Evolutionary conservation across 2,329 filamentous ascomycete species (phyloP).

Genomic region (Sclerotinia subarctica): DNA sequence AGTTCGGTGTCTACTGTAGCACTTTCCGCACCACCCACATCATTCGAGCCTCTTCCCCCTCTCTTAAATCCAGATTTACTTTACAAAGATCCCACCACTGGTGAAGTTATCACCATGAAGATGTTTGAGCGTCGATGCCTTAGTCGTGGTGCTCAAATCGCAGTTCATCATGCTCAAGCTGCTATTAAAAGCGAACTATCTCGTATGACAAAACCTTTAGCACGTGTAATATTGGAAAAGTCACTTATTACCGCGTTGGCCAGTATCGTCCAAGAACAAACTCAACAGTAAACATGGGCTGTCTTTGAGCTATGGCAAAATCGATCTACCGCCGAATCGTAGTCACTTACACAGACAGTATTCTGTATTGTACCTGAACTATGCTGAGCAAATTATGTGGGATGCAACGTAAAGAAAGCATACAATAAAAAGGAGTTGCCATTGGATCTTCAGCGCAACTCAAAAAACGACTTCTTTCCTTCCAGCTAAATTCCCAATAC

Average conservation of each 20-base stretch:
- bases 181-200: background rate
- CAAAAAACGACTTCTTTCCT: background rate
- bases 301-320: too few relatives aligned
- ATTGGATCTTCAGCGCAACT: background rate
- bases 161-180: background rate
- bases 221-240: background rate
- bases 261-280: background rate
- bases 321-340: background rate
- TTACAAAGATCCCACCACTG: background rate
- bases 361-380: background rate
- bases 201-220: background rate
- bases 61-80: background rate
- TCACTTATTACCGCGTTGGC: background rate
- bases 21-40: too few relatives aligned
- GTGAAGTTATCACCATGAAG: constrained; percentile 6
- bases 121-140: constrained; percentile 8
- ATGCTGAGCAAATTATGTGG: background rate
- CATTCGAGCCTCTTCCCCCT: background rate
- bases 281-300: background rate
- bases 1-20: background rate
- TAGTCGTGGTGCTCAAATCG: background rate
- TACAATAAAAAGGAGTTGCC: too few relatives aligned
- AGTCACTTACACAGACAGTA: too few relatives aligned
- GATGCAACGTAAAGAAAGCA: too few relatives aligned
- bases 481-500: background rate